A percentile compares a stretch with the other conserved stretches of the same genome.
These are phyloP conservation scores for Periconia sp. DNA, from an alignment of 2,329 filamentous ascomycete genomes.

Conservation along the genomic window DNA sequence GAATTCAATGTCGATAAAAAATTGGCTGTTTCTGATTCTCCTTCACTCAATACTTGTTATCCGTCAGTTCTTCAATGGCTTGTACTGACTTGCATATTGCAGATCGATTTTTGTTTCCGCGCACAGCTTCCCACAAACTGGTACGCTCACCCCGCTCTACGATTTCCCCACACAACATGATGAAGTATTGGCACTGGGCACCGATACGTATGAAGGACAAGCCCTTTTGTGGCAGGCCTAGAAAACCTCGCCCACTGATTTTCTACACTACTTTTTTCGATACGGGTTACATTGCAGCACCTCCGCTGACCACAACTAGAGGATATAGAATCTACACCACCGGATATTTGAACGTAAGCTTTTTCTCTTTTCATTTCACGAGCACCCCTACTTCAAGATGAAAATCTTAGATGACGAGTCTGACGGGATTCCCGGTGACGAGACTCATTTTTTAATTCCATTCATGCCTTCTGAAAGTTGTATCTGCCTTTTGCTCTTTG, in stretches of 20 bases:
- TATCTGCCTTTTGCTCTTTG: background rate
- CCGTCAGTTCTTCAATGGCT: slow-evolving; percentile 1
- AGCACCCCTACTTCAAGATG: slow-evolving; percentile 32
- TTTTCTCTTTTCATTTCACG: slow-evolving; percentile 1
- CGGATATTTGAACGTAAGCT: slow-evolving; percentile 19
- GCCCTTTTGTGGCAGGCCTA: slow-evolving; percentile 96
- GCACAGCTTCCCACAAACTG: background rate
- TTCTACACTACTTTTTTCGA: background rate
- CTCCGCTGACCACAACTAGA: slow-evolving; percentile 13
- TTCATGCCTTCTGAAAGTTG: slow-evolving; percentile 61
- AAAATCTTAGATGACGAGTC: slow-evolving; percentile 75
- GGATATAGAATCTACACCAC: background rate
- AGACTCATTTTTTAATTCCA: slow-evolving; percentile 64
- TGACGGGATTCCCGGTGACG: slow-evolving; percentile 74
- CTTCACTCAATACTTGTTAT: slow-evolving; percentile 5
- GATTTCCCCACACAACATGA: slow-evolving; percentile 54
- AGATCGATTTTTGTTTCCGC: slow-evolving; percentile 1
- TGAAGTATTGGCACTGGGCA: slow-evolving; percentile 93
- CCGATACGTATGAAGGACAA: slow-evolving; percentile 84
- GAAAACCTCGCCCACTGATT: slow-evolving; percentile 99
- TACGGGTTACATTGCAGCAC: background rate
- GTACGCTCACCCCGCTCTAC: slow-evolving; percentile 26
- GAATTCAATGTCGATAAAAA: slow-evolving; percentile 44
- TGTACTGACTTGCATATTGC: slow-evolving; percentile 15
- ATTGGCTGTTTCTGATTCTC: slow-evolving; percentile 46